A percentile compares a stretch with the other conserved stretches of the same genome.
phyloP scores from a whole-genome alignment of 306 rosid species.

The Dalbergia cultrata region DNA sequence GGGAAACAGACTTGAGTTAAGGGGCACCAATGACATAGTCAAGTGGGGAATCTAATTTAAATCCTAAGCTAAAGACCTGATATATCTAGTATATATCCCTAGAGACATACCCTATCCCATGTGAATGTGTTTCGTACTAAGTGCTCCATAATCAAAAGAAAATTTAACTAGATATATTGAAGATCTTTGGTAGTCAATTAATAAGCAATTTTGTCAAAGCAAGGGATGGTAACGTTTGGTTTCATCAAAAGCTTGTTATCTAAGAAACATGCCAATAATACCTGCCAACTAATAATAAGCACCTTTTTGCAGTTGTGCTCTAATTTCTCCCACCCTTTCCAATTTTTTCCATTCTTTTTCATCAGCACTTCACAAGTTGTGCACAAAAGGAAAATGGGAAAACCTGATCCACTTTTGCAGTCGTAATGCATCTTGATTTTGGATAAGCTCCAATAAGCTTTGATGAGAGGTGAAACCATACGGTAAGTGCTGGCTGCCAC shows the following conservation, averaged over 20 bases:
- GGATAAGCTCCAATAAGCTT: conserved; percentile 35
- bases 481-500: conserved; percentile 35
- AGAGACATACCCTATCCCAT: conserved; percentile 27
- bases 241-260: conserved; percentile 40
- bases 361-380: not conserved
- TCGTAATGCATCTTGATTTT: conserved; percentile 33
- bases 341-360: not conserved
- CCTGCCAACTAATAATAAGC: conserved; percentile 43
- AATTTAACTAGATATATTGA: conserved; percentile 24
- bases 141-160: conserved; percentile 42
- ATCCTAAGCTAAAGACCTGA: conserved; percentile 15
- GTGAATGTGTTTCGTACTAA: conserved; percentile 47
- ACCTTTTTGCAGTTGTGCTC: conserved; percentile 35
- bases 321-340: not conserved
- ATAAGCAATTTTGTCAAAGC: conserved; percentile 38
- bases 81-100: not conserved
- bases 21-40: conserved; percentile 38
- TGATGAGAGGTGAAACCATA: conserved; percentile 25
- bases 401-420: not conserved
- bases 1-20: conserved; percentile 42
- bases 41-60: conserved; percentile 39
- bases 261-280: conserved; percentile 37
- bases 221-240: conserved; percentile 13
- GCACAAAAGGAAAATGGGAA: conserved; percentile 32
- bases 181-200: conserved; percentile 32